These are phyloP conservation scores for Calonectria leucothoes DNA, from an alignment of 2,329 filamentous ascomycete genomes.

Conservation along the genomic window DNA sequence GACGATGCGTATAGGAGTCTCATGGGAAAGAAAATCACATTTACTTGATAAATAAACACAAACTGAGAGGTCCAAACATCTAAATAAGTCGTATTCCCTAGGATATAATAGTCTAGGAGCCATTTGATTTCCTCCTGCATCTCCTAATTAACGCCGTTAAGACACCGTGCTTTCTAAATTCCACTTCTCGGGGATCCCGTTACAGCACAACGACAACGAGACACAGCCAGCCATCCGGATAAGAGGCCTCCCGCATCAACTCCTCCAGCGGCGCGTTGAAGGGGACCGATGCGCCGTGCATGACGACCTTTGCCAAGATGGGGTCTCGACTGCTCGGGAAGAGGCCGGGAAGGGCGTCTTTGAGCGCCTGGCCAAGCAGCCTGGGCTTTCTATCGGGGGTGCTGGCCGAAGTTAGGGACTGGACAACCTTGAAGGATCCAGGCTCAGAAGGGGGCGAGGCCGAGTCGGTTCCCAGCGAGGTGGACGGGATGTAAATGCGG, in stretches of 20 bases:
- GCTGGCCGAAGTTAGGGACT: slow-evolving; percentile 74
- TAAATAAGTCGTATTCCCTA: neutral
- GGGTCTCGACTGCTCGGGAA: slow-evolving; percentile 90
- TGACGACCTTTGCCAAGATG: slow-evolving; percentile 82
- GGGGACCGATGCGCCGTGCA: slow-evolving; percentile 88
- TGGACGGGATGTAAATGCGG: slow-evolving; percentile 83
- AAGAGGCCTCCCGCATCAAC: slow-evolving; percentile 83
- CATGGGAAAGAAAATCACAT: slow-evolving; percentile 78
- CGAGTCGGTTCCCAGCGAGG: slow-evolving; percentile 57
- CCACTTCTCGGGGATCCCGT: slow-evolving; percentile 18
- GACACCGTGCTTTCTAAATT: slow-evolving; percentile 21
- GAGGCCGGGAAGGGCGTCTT: slow-evolving; percentile 78
- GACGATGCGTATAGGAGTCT: slow-evolving; percentile 84
- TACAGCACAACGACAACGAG: slow-evolving; percentile 80
- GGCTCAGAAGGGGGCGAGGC: slow-evolving; percentile 42
- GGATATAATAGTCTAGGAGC: neutral
- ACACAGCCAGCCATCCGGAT: slow-evolving; percentile 93
- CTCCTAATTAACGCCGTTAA: slow-evolving; percentile 26
- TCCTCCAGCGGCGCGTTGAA: slow-evolving; percentile 85
- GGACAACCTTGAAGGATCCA: slow-evolving; percentile 77
- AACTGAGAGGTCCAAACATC: neutral
- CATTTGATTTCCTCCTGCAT: neutral
- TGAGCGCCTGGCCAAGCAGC: slow-evolving; percentile 80
- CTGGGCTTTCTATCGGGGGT: slow-evolving; percentile 53
- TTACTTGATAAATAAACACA: slow-evolving; percentile 52